phyloP scores from a whole-genome alignment of 140 eudicot species.

The Cichorium intybus region DNA sequence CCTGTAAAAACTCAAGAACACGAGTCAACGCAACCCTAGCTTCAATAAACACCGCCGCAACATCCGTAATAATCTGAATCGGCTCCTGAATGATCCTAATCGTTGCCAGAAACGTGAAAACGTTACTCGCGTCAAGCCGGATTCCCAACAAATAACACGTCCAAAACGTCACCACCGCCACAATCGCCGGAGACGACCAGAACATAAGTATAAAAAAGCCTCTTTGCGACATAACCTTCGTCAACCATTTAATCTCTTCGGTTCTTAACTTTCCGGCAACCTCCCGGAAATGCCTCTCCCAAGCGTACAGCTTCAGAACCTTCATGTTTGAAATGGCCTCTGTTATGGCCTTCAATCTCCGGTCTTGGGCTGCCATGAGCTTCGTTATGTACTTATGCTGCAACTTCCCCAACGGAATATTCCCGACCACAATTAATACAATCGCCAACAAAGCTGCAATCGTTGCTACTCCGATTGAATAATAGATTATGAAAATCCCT shows the following conservation, averaged over 20 bases:
- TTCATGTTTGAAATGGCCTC: slow-evolving; percentile 71
- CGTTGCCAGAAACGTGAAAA: slow-evolving; percentile 74
- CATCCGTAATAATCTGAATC: slow-evolving; percentile 48
- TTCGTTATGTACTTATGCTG: slow-evolving; percentile 49
- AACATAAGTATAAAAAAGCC: slow-evolving; percentile 47
- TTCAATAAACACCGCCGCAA: slow-evolving; percentile 56
- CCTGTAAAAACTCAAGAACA: slow-evolving; percentile 58
- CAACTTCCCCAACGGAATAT: slow-evolving; percentile 60
- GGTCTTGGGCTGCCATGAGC: slow-evolving; percentile 70
- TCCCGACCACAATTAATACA: slow-evolving; percentile 42
- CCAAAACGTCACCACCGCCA: slow-evolving; percentile 52
- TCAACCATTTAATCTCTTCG: slow-evolving; percentile 47
- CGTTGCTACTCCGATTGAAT: slow-evolving; percentile 54
- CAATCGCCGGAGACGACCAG: slow-evolving; percentile 55
- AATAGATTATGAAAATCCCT: slow-evolving; percentile 48
- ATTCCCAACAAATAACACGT: slow-evolving; percentile 48
- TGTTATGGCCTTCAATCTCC: slow-evolving; percentile 52
- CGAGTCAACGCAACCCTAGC: slow-evolving; percentile 61
- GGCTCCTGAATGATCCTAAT: slow-evolving; percentile 73
- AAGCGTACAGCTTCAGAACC: slow-evolving; percentile 69
- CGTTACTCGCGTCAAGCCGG: slow-evolving; percentile 47
- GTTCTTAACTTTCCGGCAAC: slow-evolving; percentile 35
- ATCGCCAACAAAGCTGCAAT: slow-evolving; percentile 51
- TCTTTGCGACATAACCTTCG: slow-evolving; percentile 38
- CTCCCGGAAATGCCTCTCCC: slow-evolving; percentile 67